phyloP scores from a whole-genome alignment of 192 early-diverging fungal genomes.

The Backusella psychrophila region DNA sequence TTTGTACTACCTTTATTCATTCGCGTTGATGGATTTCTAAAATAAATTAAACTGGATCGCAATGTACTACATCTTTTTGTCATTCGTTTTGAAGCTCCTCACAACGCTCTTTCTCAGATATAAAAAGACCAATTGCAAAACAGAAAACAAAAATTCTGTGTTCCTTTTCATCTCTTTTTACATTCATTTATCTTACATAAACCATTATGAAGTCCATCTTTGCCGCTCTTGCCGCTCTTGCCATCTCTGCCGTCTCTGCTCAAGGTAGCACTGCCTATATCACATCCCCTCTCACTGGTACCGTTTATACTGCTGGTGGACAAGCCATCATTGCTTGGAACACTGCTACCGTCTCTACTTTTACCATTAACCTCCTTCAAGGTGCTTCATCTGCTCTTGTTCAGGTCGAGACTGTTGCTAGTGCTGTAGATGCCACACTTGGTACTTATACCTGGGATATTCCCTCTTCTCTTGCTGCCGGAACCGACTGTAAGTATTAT shows the following conservation, averaged over 20 bases:
- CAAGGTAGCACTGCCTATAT: slow-evolving; percentile 21
- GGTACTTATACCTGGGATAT: slow-evolving; percentile 31
- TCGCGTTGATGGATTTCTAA: background rate
- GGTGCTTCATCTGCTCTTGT: slow-evolving; percentile 27
- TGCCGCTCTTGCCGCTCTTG: slow-evolving; percentile 11
- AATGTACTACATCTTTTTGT: background rate
- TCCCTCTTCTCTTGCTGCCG: slow-evolving; percentile 28
- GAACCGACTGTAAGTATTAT: slow-evolving; percentile 11
- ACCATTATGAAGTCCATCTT: slow-evolving; percentile 22
- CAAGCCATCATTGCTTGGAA: slow-evolving; percentile 26
- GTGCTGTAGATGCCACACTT: slow-evolving; percentile 20
- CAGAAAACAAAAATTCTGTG: background rate
- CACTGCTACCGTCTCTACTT: slow-evolving; percentile 18
- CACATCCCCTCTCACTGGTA: slow-evolving; percentile 29
- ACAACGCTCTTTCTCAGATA: background rate
- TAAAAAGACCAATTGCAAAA: background rate
- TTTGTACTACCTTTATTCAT: background rate
- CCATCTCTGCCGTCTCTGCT: slow-evolving; percentile 19
- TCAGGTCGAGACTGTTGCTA: slow-evolving; percentile 23
- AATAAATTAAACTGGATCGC: background rate
- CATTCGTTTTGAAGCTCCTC: slow-evolving; percentile 1
- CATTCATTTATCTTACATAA: background rate
- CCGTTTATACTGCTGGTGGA: slow-evolving; percentile 26
- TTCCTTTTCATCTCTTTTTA: background rate
- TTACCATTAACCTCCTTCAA: slow-evolving; percentile 27